Percentiles rank a stretch among this genome's conserved stretches.
Conservation (phyloP, 2,329 filamentous ascomycete genomes). For the Elsinoe australis region DNA sequence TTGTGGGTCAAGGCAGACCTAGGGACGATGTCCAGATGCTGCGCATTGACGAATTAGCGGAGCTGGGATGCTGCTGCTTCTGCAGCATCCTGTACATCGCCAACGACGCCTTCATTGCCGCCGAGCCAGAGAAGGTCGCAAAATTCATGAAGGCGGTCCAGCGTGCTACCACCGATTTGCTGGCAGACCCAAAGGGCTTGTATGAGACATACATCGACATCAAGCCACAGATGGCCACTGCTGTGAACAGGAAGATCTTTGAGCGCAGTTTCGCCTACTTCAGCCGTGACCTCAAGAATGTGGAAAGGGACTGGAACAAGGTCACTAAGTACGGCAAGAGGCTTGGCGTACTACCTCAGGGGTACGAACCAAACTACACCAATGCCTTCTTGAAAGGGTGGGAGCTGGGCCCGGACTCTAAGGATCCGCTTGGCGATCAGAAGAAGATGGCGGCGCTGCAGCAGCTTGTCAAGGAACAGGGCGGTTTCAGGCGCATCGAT, state of each 20-base stretch:
- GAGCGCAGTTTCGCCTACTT: slow-evolving; percentile 73
- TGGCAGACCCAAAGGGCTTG: slow-evolving; percentile 54
- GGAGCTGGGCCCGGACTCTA: slow-evolving; percentile 56
- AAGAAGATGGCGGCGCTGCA: slow-evolving; percentile 65
- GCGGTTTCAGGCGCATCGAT: slow-evolving; percentile 48
- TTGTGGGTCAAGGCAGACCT: slow-evolving; percentile 54
- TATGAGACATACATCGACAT: slow-evolving; percentile 64
- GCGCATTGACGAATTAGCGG: slow-evolving; percentile 70
- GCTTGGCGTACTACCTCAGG: slow-evolving; percentile 56
- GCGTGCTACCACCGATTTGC: slow-evolving; percentile 63
- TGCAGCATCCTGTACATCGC: slow-evolving; percentile 74
- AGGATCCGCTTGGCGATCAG: slow-evolving; percentile 64
- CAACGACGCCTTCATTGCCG: slow-evolving; percentile 61
- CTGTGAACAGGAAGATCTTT: slow-evolving; percentile 69
- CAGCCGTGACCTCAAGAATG: slow-evolving; percentile 66
- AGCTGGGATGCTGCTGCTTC: slow-evolving; percentile 77
- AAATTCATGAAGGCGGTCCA: slow-evolving; percentile 68
- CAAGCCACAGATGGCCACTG: slow-evolving; percentile 62
- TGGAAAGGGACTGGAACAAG: slow-evolving; percentile 66
- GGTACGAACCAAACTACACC: slow-evolving; percentile 66
- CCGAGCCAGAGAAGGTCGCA: slow-evolving; percentile 57
- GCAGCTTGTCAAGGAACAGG: slow-evolving; percentile 55
- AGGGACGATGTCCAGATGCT: slow-evolving; percentile 69
- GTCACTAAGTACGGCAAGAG: slow-evolving; percentile 70
- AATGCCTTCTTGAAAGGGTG: slow-evolving; percentile 59